Percentiles rank a stretch among this genome's conserved stretches.
These are phyloP conservation scores for Madurella fahalii DNA, from an alignment of 2,329 filamentous ascomycete genomes.

Conservation along the genomic window DNA sequence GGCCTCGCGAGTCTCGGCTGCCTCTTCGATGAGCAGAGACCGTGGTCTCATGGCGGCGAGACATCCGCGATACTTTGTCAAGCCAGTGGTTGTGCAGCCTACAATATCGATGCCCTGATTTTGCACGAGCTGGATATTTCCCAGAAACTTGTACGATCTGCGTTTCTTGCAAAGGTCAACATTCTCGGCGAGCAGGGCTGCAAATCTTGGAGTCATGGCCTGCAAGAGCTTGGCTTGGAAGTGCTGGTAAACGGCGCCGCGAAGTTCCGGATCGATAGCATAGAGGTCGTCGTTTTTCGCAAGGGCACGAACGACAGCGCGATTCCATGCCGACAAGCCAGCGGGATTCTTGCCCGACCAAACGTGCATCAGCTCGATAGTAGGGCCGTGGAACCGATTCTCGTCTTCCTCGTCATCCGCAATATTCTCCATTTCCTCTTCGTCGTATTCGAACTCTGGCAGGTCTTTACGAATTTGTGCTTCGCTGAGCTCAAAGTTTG, in stretches of 20 bases:
- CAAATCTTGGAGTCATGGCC: conserved; percentile 44
- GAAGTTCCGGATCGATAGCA: conserved; percentile 49
- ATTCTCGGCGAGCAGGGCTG: conserved; percentile 47
- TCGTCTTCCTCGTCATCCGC: conserved; percentile 34
- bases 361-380: conserved; percentile 39
- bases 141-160: conserved; percentile 55
- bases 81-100: conserved; percentile 69
- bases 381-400: conserved; percentile 43
- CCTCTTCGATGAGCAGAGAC: conserved; percentile 73
- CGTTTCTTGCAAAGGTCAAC: conserved; percentile 46
- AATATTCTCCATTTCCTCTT: conserved; percentile 38
- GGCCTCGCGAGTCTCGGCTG: conserved; percentile 69
- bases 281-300: conserved; percentile 50
- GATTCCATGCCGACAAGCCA: conserved; percentile 14
- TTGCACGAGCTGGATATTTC: conserved; percentile 46
- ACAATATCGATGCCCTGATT: conserved; percentile 47
- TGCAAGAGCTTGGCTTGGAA: conserved; percentile 55
- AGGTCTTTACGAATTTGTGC: conserved; percentile 10
- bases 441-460: conserved; percentile 53
- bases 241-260: conserved; percentile 63
- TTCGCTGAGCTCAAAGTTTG: conserved; percentile 40
- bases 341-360: conserved; percentile 35
- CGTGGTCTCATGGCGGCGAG: conserved; percentile 62
- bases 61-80: conserved; percentile 74
- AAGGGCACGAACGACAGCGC: conserved; percentile 17